Evolutionary conservation across 139 green algal species (phyloP).

Genomic region (Chlamydomonas incerta): DNA sequence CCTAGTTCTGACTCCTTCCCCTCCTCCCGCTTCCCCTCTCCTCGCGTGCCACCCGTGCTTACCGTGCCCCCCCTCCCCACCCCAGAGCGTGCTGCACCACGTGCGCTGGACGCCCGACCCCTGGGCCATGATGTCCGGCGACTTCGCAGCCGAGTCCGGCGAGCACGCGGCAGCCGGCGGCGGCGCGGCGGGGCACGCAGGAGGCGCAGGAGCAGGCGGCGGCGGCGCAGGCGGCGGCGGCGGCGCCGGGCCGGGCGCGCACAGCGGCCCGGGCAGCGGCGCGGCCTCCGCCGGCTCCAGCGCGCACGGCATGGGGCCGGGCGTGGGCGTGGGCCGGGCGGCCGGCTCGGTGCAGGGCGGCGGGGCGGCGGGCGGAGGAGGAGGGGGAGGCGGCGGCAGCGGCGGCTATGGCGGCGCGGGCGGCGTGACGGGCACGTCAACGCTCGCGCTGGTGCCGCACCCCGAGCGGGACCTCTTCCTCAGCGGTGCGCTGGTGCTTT

Average conservation of each 20-base stretch:
- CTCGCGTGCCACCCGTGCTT: no score
- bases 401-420: not conserved
- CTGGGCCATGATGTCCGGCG: conserved; percentile 47
- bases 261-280: no score
- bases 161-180: not conserved
- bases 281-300: no score
- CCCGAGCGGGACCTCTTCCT: conserved; percentile 40
- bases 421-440: not conserved
- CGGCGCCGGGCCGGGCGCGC: no score
- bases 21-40: not conserved
- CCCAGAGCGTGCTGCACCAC: conserved; percentile 46
- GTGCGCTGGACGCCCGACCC: conserved; percentile 60
- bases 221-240: no score
- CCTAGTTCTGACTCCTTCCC: not conserved
- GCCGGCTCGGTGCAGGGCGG: not conserved
- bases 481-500: not conserved
- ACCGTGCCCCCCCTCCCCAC: not conserved
- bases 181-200: no score
- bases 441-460: conserved; percentile 32
- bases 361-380: not conserved
- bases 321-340: not conserved
- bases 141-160: not conserved
- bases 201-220: no score
- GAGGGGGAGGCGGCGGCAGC: not conserved
- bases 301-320: no score